A percentile compares a stretch with the other conserved stretches of the same genome.
phyloP scores from a whole-genome alignment of 2,329 filamentous ascomycete species.

The Colletotrichum sublineola region DNA sequence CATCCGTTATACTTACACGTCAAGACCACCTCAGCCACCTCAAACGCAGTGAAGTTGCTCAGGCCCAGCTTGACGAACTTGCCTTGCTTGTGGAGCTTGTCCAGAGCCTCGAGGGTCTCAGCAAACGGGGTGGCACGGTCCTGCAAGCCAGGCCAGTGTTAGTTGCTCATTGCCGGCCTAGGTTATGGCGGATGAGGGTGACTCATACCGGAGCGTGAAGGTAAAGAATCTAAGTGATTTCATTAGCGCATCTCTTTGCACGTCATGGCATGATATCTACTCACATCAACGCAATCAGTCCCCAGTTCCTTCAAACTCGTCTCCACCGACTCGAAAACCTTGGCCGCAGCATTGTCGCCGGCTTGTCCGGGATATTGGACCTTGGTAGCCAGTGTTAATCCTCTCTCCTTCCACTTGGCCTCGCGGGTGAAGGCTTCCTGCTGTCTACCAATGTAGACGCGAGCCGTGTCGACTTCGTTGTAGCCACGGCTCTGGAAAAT shows the following conservation, averaged over 20 bases:
- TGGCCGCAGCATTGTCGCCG: slow-evolving; percentile 73
- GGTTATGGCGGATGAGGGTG: background rate
- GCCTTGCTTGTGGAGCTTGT: slow-evolving; percentile 86
- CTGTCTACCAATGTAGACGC: slow-evolving; percentile 76
- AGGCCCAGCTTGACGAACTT: slow-evolving; percentile 87
- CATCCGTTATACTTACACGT: slow-evolving; percentile 83
- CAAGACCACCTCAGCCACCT: slow-evolving; percentile 87
- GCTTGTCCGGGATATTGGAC: slow-evolving; percentile 71
- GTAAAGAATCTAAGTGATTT: slow-evolving; percentile 71
- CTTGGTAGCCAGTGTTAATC: slow-evolving; percentile 84
- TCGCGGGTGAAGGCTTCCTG: slow-evolving; percentile 85
- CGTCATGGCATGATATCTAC: slow-evolving; percentile 43
- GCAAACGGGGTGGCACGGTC: slow-evolving; percentile 79
- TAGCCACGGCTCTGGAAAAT: slow-evolving; percentile 84
- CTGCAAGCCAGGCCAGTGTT: slow-evolving; percentile 26
- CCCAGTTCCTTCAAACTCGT: slow-evolving; percentile 78
- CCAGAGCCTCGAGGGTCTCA: slow-evolving; percentile 81
- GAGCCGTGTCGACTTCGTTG: slow-evolving; percentile 87
- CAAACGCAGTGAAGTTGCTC: slow-evolving; percentile 87
- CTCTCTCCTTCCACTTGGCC: slow-evolving; percentile 83
- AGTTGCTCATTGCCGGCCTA: slow-evolving; percentile 10
- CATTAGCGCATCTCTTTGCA: slow-evolving; percentile 10
- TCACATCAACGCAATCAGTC: slow-evolving; percentile 78
- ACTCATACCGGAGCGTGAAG: slow-evolving; percentile 73
- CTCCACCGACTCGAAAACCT: slow-evolving; percentile 75